Percentiles rank a stretch among this genome's conserved stretches.
Evolutionary conservation across 2,329 filamentous ascomycete species (phyloP).

Genomic region (Proliferodiscus dingleyae): DNA sequence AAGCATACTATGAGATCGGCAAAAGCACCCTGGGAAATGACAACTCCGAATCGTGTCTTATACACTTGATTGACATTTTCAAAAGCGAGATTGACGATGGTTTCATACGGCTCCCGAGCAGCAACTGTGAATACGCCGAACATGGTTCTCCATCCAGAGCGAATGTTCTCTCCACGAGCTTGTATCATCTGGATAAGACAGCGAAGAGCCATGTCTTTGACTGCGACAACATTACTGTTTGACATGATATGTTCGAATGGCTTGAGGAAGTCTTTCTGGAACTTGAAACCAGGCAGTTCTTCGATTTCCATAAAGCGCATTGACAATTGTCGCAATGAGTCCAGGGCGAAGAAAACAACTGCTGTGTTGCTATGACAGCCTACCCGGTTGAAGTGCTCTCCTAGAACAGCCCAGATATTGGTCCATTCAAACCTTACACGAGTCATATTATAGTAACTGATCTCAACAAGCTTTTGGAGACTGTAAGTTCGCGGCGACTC

Average conservation of each 20-base stretch:
- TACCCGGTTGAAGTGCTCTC: conserved; percentile 96
- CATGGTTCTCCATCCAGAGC: conserved; percentile 98
- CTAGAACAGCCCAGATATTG: conserved; percentile 95
- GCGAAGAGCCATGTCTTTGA: conserved; percentile 95
- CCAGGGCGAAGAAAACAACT: conserved; percentile 95
- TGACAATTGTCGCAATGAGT: conserved; percentile 89
- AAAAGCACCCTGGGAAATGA: conserved; percentile 94
- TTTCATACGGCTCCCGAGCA: conserved; percentile 86
- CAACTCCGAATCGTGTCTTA: conserved; percentile 89
- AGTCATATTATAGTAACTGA: conserved; percentile 99
- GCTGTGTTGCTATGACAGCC: conserved; percentile 95
- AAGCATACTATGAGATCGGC: conserved; percentile 93
- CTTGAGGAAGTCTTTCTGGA: conserved; percentile 98
- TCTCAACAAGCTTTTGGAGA: conserved; percentile 95
- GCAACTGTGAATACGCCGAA: conserved; percentile 98
- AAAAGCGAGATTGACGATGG: conserved; percentile 93
- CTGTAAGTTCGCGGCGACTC: conserved; percentile 96
- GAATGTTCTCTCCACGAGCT: conserved; percentile 90
- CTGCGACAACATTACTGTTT: conserved; percentile 83
- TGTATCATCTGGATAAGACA: conserved; percentile 99
- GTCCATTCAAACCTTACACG: conserved; percentile 98
- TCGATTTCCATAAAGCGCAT: conserved; percentile 99
- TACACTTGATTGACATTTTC: conserved; percentile 96
- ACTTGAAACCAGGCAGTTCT: conserved; percentile 97
- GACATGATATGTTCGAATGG: conserved; percentile 97